A percentile compares a stretch with the other conserved stretches of the same genome.
Evolutionary conservation across 1,284 basidiomycete genomes (phyloP).

Genomic region (Ustanciosporium gigantosporum): DNA sequence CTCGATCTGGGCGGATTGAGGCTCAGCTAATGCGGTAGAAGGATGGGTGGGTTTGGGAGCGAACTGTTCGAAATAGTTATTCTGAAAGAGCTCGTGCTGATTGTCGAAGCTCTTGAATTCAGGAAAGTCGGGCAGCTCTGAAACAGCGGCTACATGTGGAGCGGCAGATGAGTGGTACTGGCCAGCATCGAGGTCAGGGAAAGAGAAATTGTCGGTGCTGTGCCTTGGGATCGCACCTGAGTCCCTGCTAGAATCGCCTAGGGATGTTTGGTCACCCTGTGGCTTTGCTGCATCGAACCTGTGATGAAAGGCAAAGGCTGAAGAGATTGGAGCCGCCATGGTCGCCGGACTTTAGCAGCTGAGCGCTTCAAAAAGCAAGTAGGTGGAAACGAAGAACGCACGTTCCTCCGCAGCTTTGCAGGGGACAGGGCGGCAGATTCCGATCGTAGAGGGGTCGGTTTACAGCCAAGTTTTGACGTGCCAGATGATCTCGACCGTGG

Average conservation of each 20-base stretch:
- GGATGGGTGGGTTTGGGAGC: conserved; percentile 9
- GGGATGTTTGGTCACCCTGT: neutral
- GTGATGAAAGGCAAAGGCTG: conserved; percentile 29
- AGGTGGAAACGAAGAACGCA: too few species aligned
- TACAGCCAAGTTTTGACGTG: too few species aligned
- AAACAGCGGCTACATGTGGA: conserved; percentile 4
- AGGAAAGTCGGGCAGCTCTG: conserved; percentile 23
- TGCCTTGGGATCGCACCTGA: neutral
- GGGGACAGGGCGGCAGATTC: too few species aligned
- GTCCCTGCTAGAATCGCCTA: neutral
- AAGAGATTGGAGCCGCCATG: conserved; percentile 26
- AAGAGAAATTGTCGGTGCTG: conserved; percentile 16
- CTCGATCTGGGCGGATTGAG: conserved; percentile 34
- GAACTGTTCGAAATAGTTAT: conserved; percentile 30
- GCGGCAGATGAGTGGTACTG: conserved; percentile 29
- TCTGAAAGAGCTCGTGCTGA: conserved; percentile 12
- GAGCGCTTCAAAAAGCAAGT: too few species aligned
- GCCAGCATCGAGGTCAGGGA: conserved; percentile 32
- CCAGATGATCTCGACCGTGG: too few species aligned
- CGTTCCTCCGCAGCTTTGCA: too few species aligned
- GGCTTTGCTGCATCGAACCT: conserved; percentile 14
- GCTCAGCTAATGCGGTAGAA: conserved; percentile 20
- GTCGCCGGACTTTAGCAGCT: too few species aligned
- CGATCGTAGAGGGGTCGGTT: too few species aligned
- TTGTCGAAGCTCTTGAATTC: conserved; percentile 30